These are phyloP conservation scores for Diplocarpon rosae DNA, from an alignment of 2,329 filamentous ascomycete genomes.

Conservation along the genomic window DNA sequence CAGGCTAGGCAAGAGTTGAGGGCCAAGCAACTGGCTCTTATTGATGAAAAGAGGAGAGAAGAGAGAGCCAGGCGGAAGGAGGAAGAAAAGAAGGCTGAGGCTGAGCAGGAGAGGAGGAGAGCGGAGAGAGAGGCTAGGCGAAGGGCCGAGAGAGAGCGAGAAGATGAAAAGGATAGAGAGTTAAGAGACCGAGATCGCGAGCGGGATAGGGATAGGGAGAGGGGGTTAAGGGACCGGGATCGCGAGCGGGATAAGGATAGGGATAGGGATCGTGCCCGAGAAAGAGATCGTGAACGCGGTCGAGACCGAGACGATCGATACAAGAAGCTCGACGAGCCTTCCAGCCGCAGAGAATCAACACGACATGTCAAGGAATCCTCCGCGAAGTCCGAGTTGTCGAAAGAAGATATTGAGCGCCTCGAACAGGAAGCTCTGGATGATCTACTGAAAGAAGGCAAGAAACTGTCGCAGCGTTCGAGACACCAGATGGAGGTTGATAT, in stretches of 20 bases:
- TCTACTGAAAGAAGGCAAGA: constrained; percentile 27
- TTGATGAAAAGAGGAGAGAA: constrained; percentile 50
- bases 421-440: constrained; percentile 28
- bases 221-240: constrained; percentile 16
- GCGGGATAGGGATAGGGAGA: constrained; percentile 27
- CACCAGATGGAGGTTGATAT: constrained; percentile 27
- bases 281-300: constrained; percentile 25
- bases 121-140: constrained; percentile 25
- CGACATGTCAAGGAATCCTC: constrained; percentile 8
- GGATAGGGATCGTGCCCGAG: constrained; percentile 18
- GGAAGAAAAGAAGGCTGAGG: constrained; percentile 35
- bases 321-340: constrained; percentile 18
- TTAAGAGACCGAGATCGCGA: constrained; percentile 18
- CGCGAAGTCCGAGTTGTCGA: constrained; percentile 19
- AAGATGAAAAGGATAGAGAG: constrained; percentile 18
- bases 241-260: constrained; percentile 1
- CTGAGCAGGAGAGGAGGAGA: constrained; percentile 34
- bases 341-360: constrained; percentile 11
- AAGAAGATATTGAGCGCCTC: constrained; percentile 26
- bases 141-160: constrained; percentile 21
- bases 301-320: constrained; percentile 22
- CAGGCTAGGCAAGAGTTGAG: constrained; percentile 49
- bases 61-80: constrained; percentile 41
- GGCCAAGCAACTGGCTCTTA: constrained; percentile 43
- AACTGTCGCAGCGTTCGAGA: constrained; percentile 22